Evolutionary conservation across 2,329 filamentous ascomycete species (phyloP), one percentile per base, ranked within the genome.

Genomic region (Diaporthe helianthi): DNA sequence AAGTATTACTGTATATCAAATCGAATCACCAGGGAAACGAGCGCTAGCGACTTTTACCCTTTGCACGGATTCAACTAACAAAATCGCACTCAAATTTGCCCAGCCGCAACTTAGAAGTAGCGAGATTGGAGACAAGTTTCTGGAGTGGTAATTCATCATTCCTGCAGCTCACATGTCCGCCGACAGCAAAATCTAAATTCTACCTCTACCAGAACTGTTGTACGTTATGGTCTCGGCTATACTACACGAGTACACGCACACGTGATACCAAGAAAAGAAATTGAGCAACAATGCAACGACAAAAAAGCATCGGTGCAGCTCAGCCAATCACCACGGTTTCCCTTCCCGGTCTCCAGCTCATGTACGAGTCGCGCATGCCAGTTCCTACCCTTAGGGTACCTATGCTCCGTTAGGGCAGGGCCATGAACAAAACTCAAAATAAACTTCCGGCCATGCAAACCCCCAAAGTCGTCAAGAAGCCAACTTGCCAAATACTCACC

Each of bases 271-370:
- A 29, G 26, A n/a, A 36, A 47, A 12, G 58, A 63, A 49, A 63
- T 63, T 63, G n/a, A 33, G 29, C 41, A 49, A 36, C 44, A 63
- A 63, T 63, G 58, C 58, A 24, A 46, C 58, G 29, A 49, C 36
- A 44, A 36, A 63, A 36, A 41, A 7, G 29, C n/a, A 49, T 31
- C 17, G 61, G 47, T n/a, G 47, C 46, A 53, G 26, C 41, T 22
- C 22, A 49, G 41, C 41, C 41, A 67, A 51, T 47, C 22, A 60
- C 24, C 41, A 24, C 31, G 38, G 24, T 7, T 31, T n/a, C 19
- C n/a, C n/a, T 24, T 17, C 22, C n/a, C 13, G 29, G 4, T 26
- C 29, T 49, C 29, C 41, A 49, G 58, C n/a, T n/a, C n/a, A 63
- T 19, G 58, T 47, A 47, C 58, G 58, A 63, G 41, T 63, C 41